Evolutionary conservation across 2,329 filamentous ascomycete genomes (phyloP), one percentile per base, ranked within the genome.

Genomic region (Beauveria pseudobassiana): DNA sequence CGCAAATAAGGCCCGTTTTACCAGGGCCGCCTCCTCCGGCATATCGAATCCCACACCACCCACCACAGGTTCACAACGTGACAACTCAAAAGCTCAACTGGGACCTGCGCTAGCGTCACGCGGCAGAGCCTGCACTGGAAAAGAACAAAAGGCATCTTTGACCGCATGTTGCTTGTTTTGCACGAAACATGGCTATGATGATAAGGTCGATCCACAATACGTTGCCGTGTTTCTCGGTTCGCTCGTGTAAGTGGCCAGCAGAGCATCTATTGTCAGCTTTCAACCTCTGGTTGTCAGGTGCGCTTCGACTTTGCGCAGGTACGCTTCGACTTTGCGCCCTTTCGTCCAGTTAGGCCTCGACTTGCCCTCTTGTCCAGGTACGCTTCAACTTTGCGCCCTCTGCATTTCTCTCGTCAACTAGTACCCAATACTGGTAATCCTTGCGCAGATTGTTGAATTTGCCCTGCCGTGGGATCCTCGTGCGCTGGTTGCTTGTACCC

Each of bases 51-150:
- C 24, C 59, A 42, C 30, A 28, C 20, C 30, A 20, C 16, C n/a
- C 28, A 28, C 22, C 20, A 26, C 8, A 40, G 7, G 9, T 8
- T n/a, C 22, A 6, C 30, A 38, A 38, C 34, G 12, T 16, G 12
- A 38, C 34, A 38, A 38, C 5, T 14, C 30, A 14, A 38, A 14
- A 60, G 26, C 14, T 26, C 49, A 60, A 40, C 58, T 60, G 40
- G 59, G 59, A 61, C 61, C 61, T 62, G 48, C 61, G 54, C 53
- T 62, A 55, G 51, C 50, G n/a, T 8, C 55, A 58, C 49, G 51
- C 49, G 43, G 28, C 43, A 50, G 8, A 6, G 30, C 18, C 45
- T 26, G 55, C 26, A n/a, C 42, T 24, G 53, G 1, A 16, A 38
- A 38, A 16, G 34, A 34, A 30, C 3, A n/a, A 48, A 46, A 16